Percentiles rank a stretch among this genome's conserved stretches.
These are phyloP conservation scores for Mycena rebaudengoi DNA, from an alignment of 768 basidiomycete genomes.

Conservation along the genomic window DNA sequence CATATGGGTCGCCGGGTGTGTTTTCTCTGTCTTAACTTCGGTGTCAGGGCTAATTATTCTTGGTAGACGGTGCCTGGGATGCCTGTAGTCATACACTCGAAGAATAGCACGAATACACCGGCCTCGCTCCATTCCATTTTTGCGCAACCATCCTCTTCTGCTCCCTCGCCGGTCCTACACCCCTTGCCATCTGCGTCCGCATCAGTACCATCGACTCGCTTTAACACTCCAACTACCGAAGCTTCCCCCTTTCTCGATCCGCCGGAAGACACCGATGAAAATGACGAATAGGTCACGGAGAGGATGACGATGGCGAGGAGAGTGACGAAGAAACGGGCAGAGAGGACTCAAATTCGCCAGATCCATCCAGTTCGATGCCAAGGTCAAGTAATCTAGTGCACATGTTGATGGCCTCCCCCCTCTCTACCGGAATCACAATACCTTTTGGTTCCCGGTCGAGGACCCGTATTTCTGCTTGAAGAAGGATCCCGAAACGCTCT, in stretches of 20 bases:
- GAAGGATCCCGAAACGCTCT: not conserved
- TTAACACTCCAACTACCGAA: too few species aligned
- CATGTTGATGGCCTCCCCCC: not conserved
- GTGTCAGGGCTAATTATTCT: not conserved
- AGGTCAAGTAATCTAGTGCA: not conserved
- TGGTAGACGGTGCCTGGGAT: not conserved
- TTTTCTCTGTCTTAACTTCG: not conserved
- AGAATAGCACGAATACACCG: not conserved
- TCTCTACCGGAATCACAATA: not conserved
- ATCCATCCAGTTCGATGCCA: not conserved
- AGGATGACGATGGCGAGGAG: too few species aligned
- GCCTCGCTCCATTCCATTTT: not conserved
- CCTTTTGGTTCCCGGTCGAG: not conserved
- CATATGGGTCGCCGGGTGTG: not conserved
- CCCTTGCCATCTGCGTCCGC: too few species aligned
- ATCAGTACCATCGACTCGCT: too few species aligned
- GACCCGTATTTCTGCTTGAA: not conserved
- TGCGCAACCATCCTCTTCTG: not conserved
- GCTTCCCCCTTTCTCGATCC: too few species aligned
- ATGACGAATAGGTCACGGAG: too few species aligned
- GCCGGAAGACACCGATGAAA: not conserved
- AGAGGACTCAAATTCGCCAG: too few species aligned
- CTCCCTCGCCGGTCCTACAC: not conserved
- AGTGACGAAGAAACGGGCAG: not conserved
- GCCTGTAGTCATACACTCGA: not conserved